Base-by-base conservation (phyloP, 768 basidiomycete species). In the Daedalea quercina region DNA sequence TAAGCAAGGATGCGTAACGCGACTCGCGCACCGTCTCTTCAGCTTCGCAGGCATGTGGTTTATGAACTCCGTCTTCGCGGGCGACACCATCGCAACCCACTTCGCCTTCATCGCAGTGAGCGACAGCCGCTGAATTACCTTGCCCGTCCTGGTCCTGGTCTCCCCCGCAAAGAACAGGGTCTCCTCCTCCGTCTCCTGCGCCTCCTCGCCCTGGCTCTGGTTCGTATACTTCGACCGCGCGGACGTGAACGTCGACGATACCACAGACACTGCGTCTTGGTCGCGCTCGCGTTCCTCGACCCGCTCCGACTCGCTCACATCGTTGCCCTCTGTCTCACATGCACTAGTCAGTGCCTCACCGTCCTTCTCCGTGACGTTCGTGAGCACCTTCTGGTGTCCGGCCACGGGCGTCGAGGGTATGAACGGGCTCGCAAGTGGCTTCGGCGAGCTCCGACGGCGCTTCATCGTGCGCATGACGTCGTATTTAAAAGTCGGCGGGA, bases 401-500 rank as follows among this genome's bases (percentile, higher is more conserved):
- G 28, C 6, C 11, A 31, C 11, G 28, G 24, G 44, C 9, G 44
- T 23, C 9, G n/a, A 13, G 12, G 28, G 22, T 13, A n/a, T 19
- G 28, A 34, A 37, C 42, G 24, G 47, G 19, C 47, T 49, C 33
- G 34, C 37, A 25, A 26, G 45, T 0, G 54, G 54, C 44, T 56
- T 56, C 45, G 54, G 52, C 13, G 58, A 56, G 35, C 57, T 45
- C 9, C 57, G 75, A 77, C 47, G 73, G 61, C 58, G 75, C 66
- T 81, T 85, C 19, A 76, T 64, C 1, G 78, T 76, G 23, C 79
- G 77, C 50, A 81, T 67, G 7, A 94, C 87, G 59, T 94, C 86
- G 63, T 92, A 93, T 62, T 96, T 96, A 78, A 94, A 97, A 0
- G 94, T 96, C 0, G 94, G 94, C 3, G 91, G 82, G 57, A 97